phyloP scores from a whole-genome alignment of 345 rosid genomes.

The Brassica nigra region DNA sequence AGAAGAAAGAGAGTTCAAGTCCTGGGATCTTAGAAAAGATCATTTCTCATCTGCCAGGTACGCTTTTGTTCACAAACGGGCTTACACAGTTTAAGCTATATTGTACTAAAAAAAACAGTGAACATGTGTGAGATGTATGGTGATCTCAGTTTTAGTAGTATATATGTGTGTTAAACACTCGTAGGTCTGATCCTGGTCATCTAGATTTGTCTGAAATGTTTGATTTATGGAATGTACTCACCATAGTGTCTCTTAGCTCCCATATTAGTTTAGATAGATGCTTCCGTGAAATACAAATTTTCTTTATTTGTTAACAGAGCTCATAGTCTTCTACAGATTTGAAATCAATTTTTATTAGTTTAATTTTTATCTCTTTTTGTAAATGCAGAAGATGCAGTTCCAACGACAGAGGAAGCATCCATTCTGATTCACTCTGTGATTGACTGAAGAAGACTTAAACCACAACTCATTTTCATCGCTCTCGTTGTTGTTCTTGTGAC shows the following conservation, averaged over 20 bases:
- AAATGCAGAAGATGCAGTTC: conserved; percentile 59
- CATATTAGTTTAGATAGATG: not conserved
- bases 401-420: conserved; percentile 66
- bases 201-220: not conserved
- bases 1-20: conserved; percentile 30
- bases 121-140: not conserved
- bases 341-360: not conserved
- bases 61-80: not conserved
- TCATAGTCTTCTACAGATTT: not conserved
- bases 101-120: not conserved
- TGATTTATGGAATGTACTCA: not conserved
- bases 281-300: not conserved
- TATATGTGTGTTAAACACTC: not conserved
- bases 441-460: conserved; percentile 28
- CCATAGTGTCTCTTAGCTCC: not conserved
- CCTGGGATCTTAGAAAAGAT: conserved; percentile 55
- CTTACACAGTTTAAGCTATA: not conserved
- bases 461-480: not conserved
- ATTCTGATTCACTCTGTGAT: conserved; percentile 66
- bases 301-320: not conserved
- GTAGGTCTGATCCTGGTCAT: not conserved
- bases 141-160: not conserved
- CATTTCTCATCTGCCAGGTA: conserved; percentile 69
- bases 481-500: not conserved
- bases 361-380: not conserved